Evolutionary conservation across 1,284 basidiomycete genomes (phyloP).

Genomic region (Naganishia liquefaciens): DNA sequence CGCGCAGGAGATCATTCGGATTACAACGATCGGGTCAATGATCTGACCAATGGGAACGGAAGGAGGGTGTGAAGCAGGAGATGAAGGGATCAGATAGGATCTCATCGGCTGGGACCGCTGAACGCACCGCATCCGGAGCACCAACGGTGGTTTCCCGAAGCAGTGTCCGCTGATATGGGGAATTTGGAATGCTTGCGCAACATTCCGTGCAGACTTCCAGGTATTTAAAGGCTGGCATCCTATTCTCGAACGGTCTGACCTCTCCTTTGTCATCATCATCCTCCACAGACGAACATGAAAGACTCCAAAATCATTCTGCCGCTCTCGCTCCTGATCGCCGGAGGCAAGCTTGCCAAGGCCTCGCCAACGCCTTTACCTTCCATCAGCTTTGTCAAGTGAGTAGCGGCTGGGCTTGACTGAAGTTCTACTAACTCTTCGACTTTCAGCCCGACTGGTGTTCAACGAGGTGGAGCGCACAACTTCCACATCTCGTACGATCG

Average conservation of each 20-base stretch:
- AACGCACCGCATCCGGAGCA: no score
- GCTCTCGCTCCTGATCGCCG: slow-evolving; percentile 16
- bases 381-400: slow-evolving; percentile 26
- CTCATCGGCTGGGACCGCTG: no score
- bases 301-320: slow-evolving; percentile 16
- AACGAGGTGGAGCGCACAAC: slow-evolving; percentile 35
- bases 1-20: no score
- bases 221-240: not conserved
- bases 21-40: no score
- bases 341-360: slow-evolving; percentile 2
- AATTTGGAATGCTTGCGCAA: not conserved
- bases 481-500: slow-evolving; percentile 33
- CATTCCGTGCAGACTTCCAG: not conserved
- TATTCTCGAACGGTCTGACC: not conserved
- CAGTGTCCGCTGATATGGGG: no score
- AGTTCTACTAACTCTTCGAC: not conserved
- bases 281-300: slow-evolving; percentile 21
- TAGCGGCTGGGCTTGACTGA: not conserved
- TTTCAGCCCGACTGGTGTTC: slow-evolving; percentile 26
- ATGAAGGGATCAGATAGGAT: no score
- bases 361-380: slow-evolving; percentile 23
- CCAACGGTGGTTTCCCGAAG: no score
- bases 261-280: not conserved
- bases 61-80: no score
- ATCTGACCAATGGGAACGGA: no score